Conservation (phyloP, 2,329 filamentous ascomycete genomes). For the Huntiella bhutanensis region DNA sequence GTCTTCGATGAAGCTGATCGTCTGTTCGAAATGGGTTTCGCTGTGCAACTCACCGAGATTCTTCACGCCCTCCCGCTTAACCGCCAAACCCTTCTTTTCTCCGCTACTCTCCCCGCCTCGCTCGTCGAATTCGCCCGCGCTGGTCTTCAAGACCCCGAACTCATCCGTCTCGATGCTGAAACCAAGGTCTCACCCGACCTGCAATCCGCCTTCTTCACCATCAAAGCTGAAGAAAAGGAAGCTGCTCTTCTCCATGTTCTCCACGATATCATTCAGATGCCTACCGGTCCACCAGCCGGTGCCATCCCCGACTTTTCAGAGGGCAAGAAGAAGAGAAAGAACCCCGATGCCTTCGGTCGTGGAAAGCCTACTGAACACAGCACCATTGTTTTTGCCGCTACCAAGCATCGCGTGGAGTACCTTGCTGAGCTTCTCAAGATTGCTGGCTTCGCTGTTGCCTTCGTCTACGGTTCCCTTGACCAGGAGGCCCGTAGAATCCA, state of each 20-base stretch:
- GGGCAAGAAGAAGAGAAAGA: conserved; percentile 54
- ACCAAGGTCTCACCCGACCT: conserved; percentile 91
- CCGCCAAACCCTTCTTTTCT: conserved; percentile 84
- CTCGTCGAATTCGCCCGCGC: conserved; percentile 91
- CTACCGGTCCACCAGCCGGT: conserved; percentile 41
- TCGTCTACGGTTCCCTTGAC: conserved; percentile 86
- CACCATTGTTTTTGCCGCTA: conserved; percentile 85
- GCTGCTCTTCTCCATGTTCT: conserved; percentile 77
- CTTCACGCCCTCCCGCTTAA: conserved; percentile 67
- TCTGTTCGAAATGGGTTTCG: conserved; percentile 97
- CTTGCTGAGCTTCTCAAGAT: conserved; percentile 59
- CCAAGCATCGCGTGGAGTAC: conserved; percentile 96
- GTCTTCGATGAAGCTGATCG: conserved; percentile 97
- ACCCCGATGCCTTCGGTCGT: conserved; percentile 31
- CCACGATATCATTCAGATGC: conserved; percentile 84
- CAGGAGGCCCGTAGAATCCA: conserved; percentile 85
- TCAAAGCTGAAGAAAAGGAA: conserved; percentile 88
- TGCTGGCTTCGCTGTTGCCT: conserved; percentile 75
- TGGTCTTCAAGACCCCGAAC: conserved; percentile 75
- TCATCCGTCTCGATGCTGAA: conserved; percentile 82
- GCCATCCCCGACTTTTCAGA: conserved; percentile 27
- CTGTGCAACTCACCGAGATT: conserved; percentile 82
- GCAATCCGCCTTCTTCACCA: conserved; percentile 84
- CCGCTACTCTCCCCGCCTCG: conserved; percentile 81
- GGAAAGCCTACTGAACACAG: conserved; percentile 74